Evolutionary conservation across 2,329 filamentous ascomycete genomes (phyloP).

Genomic region (Fusarium sp.): DNA sequence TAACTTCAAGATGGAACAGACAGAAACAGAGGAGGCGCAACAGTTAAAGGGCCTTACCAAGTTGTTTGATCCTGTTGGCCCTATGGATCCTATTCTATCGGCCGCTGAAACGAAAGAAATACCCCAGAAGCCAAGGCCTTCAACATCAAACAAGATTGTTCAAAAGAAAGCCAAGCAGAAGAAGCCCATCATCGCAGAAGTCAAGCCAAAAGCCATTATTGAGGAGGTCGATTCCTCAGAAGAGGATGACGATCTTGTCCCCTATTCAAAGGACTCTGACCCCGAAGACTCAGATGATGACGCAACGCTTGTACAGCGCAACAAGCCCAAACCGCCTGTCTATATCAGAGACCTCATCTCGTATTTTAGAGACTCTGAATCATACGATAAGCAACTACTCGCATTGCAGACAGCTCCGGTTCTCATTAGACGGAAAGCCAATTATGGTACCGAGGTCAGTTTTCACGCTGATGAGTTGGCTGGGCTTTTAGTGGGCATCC

Average conservation of each 20-base stretch:
- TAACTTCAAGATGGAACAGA: slow-evolving; percentile 87
- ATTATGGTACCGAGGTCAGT: slow-evolving; percentile 87
- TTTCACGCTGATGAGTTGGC: slow-evolving; percentile 88
- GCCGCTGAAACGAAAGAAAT: slow-evolving; percentile 7
- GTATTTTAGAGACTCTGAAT: slow-evolving; percentile 84
- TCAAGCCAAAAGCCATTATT: slow-evolving; percentile 64
- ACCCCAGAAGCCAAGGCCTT: slow-evolving; percentile 11
- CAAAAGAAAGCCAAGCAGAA: slow-evolving; percentile 49
- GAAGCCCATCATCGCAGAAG: slow-evolving; percentile 46
- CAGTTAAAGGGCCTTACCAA: slow-evolving; percentile 79
- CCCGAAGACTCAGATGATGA: slow-evolving; percentile 94
- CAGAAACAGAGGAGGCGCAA: slow-evolving; percentile 76
- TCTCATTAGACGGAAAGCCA: slow-evolving; percentile 88
- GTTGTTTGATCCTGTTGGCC: slow-evolving; percentile 73
- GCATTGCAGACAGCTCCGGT: slow-evolving; percentile 81
- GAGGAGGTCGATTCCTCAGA: slow-evolving; percentile 75
- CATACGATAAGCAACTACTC: slow-evolving; percentile 85
- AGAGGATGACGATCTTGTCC: slow-evolving; percentile 75
- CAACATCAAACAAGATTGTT: slow-evolving; percentile 9
- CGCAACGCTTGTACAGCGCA: slow-evolving; percentile 84
- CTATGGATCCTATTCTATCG: slow-evolving; percentile 64
- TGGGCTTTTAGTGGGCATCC: slow-evolving; percentile 79
- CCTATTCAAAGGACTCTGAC: slow-evolving; percentile 90
- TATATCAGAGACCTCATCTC: slow-evolving; percentile 88
- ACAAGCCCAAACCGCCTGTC: slow-evolving; percentile 87